Conservation (phyloP, 768 basidiomycete genomes). For the Leccinum broughii region DNA sequence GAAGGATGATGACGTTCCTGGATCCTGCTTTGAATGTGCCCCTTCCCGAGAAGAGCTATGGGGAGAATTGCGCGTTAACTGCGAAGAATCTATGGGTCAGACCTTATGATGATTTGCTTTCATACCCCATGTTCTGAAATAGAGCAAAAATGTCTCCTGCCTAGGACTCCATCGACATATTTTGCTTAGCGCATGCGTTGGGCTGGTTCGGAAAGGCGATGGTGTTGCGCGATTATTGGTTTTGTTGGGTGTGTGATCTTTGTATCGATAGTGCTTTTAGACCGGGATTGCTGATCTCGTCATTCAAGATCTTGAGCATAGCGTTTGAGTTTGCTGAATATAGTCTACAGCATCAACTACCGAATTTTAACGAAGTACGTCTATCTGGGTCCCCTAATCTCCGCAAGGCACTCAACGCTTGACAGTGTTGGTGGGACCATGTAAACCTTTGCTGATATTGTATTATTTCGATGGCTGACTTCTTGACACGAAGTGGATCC, state of each 20-base stretch:
- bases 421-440: constrained; percentile 92
- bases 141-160: neutral
- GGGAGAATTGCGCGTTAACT: constrained; percentile 74
- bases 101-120: neutral
- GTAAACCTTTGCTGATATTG: constrained; percentile 43
- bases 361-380: constrained; percentile 84
- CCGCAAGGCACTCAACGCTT: constrained; percentile 18
- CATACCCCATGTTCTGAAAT: constrained; percentile 1
- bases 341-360: constrained; percentile 82
- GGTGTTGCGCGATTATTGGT: constrained; percentile 91
- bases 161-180: constrained; percentile 81
- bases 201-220: constrained; percentile 94
- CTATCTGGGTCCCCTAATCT: constrained; percentile 16
- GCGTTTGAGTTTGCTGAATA: constrained; percentile 90
- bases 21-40: constrained; percentile 70
- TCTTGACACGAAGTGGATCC: constrained; percentile 61
- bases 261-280: neutral
- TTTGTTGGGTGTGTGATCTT: constrained; percentile 71
- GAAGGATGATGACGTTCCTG: constrained; percentile 75
- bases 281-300: constrained; percentile 12
- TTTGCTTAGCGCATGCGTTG: constrained; percentile 80
- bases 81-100: constrained; percentile 65
- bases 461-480: constrained; percentile 11
- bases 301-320: constrained; percentile 72
- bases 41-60: constrained; percentile 84